Evolutionary conservation across 2,329 filamentous ascomycete species (phyloP).

Genomic region (Sarocladium kiliense): DNA sequence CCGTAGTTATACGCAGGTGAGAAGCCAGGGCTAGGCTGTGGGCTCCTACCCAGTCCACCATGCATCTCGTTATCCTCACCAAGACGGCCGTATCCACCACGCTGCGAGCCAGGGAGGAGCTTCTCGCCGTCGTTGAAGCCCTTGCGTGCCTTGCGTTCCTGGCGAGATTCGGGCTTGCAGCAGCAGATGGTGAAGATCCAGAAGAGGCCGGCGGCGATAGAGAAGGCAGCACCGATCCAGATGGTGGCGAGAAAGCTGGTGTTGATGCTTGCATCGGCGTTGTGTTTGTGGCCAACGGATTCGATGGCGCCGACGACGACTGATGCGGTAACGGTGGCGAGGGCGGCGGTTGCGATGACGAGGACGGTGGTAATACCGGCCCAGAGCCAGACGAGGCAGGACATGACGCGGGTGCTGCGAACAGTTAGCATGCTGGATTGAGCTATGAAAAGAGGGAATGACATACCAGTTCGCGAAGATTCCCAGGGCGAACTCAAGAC

Average conservation of each 20-base stretch:
- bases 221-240: constrained; percentile 78
- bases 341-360: constrained; percentile 59
- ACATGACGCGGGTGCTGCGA: constrained; percentile 62
- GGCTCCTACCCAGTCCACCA: background rate
- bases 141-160: constrained; percentile 27
- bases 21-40: constrained; percentile 4
- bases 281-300: constrained; percentile 57
- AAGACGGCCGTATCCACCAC: constrained; percentile 29
- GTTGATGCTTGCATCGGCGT: constrained; percentile 63
- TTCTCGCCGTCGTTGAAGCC: constrained; percentile 41
- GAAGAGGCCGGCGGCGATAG: constrained; percentile 73
- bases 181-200: constrained; percentile 92
- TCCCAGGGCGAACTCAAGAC: constrained; percentile 69
- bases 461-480: constrained; percentile 66
- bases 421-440: background rate
- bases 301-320: constrained; percentile 66
- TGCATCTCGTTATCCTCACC: constrained; percentile 29
- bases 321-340: constrained; percentile 69
- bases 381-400: constrained; percentile 75
- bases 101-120: constrained; percentile 35
- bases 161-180: constrained; percentile 54
- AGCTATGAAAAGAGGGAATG: background rate
- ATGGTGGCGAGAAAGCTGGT: constrained; percentile 63
- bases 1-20: constrained; percentile 15
- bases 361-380: constrained; percentile 54